Evolutionary conservation across 2,329 filamentous ascomycete genomes (phyloP), one percentile per base, ranked within the genome.

Genomic region (Colletotrichum acutatum): DNA sequence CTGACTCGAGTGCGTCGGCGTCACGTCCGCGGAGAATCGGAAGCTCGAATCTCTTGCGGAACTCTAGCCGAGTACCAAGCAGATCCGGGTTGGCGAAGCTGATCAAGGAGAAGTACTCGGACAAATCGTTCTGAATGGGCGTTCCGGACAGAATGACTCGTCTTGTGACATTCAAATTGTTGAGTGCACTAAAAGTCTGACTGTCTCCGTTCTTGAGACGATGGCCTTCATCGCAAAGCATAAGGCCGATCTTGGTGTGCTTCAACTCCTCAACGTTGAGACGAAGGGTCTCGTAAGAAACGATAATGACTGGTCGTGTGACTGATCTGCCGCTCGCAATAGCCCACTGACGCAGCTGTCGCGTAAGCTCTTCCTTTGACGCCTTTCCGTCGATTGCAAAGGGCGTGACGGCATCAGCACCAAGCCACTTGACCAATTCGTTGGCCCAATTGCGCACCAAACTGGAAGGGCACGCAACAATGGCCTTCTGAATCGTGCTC

Each of bases 371-470:
- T 77, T 97, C 94, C 80, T 99, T 99, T 0, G 95, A 93, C 14
- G 95, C 96, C 83, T 98, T 99, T 30, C 97, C 97, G 79, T 99
- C 97, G 74, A 98, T 95, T 26, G 96, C 97, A 81, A 99, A 99
- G 8, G 97, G 96, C 1, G 90, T 94, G 76, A 98, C 92, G 16
- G 97, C 95, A 82, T 97, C 95, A 75, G 94, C 90, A 34, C 97
- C 97, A 49, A 99, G 91, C 97, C 97, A 99, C 86, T 99, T 99
- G 5, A 93, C 91, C 80, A 99, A 85, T 82, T 99, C 97, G 79
- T 98, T 98, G 58, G 96, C 97, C 97, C 97, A 99, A 78, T 99
- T 99, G 75, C 94, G 92, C 37, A 99, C 97, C 81, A 99, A 86
- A 89, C 95, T 98, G 2, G 97, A 98, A 0, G 97, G 97, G 77